phyloP scores from a whole-genome alignment of 2,329 filamentous ascomycete species.

The Rosellinia necatrix region DNA sequence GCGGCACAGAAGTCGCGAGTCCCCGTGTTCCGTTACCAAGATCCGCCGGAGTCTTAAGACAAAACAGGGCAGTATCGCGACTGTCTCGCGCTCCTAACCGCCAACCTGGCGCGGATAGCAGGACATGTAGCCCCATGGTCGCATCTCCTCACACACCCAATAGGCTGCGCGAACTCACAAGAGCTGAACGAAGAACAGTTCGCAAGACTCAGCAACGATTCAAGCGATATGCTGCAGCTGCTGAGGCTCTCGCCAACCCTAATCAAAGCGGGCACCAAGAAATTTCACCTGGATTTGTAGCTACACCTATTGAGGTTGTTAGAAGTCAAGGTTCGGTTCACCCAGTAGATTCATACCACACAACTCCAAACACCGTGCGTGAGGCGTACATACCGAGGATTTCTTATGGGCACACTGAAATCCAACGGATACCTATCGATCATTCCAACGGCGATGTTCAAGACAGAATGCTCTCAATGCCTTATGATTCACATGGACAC shows the following conservation, averaged over 20 bases:
- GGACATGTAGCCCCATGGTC: slow-evolving; percentile 25
- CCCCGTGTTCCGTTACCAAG: slow-evolving; percentile 18
- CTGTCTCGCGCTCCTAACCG: slow-evolving; percentile 12
- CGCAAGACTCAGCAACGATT: slow-evolving; percentile 40
- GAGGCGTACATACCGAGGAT: slow-evolving; percentile 11
- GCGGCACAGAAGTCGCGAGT: slow-evolving; percentile 28
- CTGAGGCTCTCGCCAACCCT: slow-evolving; percentile 38
- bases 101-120: slow-evolving; percentile 10
- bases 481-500: slow-evolving; percentile 21
- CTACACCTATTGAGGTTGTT: slow-evolving; percentile 28
- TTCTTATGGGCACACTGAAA: slow-evolving; percentile 8
- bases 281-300: slow-evolving; percentile 26
- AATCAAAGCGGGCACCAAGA: slow-evolving; percentile 21
- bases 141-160: slow-evolving; percentile 28
- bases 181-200: slow-evolving; percentile 36
- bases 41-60: slow-evolving; percentile 1
- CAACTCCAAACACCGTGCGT: slow-evolving; percentile 12
- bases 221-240: slow-evolving; percentile 43
- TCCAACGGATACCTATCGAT: slow-evolving; percentile 3
- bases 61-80: slow-evolving; percentile 18
- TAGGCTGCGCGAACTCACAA: slow-evolving; percentile 33
- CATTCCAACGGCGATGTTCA: neutral
- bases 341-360: slow-evolving; percentile 19
- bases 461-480: slow-evolving; percentile 2
- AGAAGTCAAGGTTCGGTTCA: slow-evolving; percentile 28